phyloP scores from a whole-genome alignment of 345 rosid species.

The Angophora floribunda region DNA sequence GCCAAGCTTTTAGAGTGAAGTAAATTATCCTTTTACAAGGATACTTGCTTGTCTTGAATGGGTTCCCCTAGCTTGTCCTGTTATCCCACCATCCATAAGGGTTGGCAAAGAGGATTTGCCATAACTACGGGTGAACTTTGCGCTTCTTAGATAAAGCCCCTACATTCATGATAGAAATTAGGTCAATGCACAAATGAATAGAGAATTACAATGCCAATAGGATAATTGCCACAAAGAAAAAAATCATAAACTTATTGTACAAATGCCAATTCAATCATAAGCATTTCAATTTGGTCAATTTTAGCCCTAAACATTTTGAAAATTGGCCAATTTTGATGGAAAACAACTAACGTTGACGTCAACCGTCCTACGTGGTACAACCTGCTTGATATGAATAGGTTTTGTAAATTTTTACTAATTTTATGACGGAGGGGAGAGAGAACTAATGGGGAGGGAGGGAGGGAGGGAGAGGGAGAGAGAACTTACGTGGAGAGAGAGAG shows the following conservation, averaged over 20 bases:
- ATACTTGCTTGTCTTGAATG: neutral
- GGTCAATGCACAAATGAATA: neutral
- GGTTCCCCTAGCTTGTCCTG: conserved; percentile 33
- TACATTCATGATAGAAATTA: conserved; percentile 1
- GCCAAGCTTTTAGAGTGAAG: neutral
- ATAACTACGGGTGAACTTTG: conserved; percentile 30
- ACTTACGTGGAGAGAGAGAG: too few species aligned
- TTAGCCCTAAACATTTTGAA: neutral
- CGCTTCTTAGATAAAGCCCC: conserved; percentile 16
- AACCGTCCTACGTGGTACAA: neutral
- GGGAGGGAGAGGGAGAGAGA: too few species aligned
- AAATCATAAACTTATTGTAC: too few species aligned
- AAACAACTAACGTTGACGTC: neutral
- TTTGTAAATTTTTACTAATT: too few species aligned
- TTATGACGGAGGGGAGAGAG: neutral
- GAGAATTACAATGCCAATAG: neutral
- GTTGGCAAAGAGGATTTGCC: conserved; percentile 62
- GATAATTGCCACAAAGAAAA: neutral
- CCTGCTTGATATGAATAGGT: accelerated
- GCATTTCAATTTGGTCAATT: too few species aligned
- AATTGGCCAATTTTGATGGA: too few species aligned
- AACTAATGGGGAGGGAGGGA: neutral
- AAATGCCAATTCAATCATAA: too few species aligned
- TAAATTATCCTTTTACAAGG: neutral
- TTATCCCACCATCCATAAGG: conserved; percentile 76